A percentile compares a stretch with the other conserved stretches of the same genome.
Evolutionary conservation across 352 stramenopile species (phyloP).

Genomic region (Pythium myriotylum): DNA sequence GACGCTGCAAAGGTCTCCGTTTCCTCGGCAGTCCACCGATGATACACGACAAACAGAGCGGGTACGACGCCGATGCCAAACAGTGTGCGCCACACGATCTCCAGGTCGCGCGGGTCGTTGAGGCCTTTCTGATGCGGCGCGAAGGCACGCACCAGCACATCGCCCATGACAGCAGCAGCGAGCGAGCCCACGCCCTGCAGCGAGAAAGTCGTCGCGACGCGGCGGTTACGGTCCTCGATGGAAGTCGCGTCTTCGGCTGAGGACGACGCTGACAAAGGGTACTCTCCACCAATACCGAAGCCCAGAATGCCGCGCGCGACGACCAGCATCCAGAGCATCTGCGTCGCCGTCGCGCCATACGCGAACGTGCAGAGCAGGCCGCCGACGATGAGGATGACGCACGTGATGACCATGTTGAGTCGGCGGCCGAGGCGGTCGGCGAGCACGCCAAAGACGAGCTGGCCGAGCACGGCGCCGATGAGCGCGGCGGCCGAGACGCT

Average conservation of each 20-base stretch:
- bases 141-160: slow-evolving; percentile 53
- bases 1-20: slow-evolving; percentile 46
- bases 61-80: slow-evolving; percentile 70
- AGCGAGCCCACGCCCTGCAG: slow-evolving; percentile 62
- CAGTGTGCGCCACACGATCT: slow-evolving; percentile 66
- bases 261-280: slow-evolving; percentile 49
- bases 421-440: slow-evolving; percentile 64
- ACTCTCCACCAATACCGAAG: slow-evolving; percentile 63
- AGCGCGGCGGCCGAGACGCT: slow-evolving; percentile 34
- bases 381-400: slow-evolving; percentile 62
- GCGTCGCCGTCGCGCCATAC: slow-evolving; percentile 39
- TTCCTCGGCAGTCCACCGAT: slow-evolving; percentile 61
- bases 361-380: slow-evolving; percentile 63
- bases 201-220: slow-evolving; percentile 63
- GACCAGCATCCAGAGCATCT: slow-evolving; percentile 68
- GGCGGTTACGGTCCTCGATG: slow-evolving; percentile 45
- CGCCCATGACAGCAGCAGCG: slow-evolving; percentile 60
- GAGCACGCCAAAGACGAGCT: slow-evolving; percentile 61
- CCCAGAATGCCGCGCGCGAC: slow-evolving; percentile 60
- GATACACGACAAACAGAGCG: slow-evolving; percentile 66
- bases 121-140: slow-evolving; percentile 41
- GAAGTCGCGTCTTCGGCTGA: slow-evolving; percentile 59
- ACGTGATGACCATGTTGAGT: slow-evolving; percentile 74
- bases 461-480: slow-evolving; percentile 38
- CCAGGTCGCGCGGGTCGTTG: slow-evolving; percentile 43